phyloP scores from a whole-genome alignment of 2,329 filamentous ascomycete genomes.

The Gnomoniopsis smithogilvyi region DNA sequence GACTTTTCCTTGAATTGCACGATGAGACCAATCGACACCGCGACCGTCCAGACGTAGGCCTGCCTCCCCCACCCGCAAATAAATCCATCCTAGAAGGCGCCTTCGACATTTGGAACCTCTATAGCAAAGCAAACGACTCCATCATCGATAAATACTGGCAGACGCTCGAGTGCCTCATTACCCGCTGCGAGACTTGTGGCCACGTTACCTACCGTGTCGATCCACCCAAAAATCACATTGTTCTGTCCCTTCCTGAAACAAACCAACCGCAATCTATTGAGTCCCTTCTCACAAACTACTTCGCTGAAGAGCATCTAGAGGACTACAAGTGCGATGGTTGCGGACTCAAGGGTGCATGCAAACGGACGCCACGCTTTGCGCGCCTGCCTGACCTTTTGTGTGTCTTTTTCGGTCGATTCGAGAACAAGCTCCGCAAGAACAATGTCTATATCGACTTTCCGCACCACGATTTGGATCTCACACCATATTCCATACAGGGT shows the following conservation, averaged over 20 bases:
- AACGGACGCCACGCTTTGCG: constrained; percentile 70
- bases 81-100: constrained; percentile 52
- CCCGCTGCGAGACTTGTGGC: constrained; percentile 61
- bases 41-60: constrained; percentile 32
- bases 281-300: constrained; percentile 68
- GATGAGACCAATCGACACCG: constrained; percentile 73
- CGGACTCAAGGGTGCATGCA: constrained; percentile 63
- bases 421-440: constrained; percentile 57
- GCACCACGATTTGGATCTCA: constrained; percentile 62
- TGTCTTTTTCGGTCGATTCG: constrained; percentile 66
- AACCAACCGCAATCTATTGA: constrained; percentile 37
- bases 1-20: constrained; percentile 75
- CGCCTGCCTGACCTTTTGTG: constrained; percentile 78
- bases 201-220: constrained; percentile 45
- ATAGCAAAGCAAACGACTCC: constrained; percentile 67
- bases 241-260: constrained; percentile 36
- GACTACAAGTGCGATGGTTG: constrained; percentile 75
- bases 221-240: constrained; percentile 50
- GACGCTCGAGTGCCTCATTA: constrained; percentile 68
- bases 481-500: constrained; percentile 38
- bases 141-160: constrained; percentile 78
- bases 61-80: constrained; percentile 18
- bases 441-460: constrained; percentile 73
- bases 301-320: constrained; percentile 62
- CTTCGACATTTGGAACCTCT: constrained; percentile 70